Evolutionary conservation across 371 early-diverging fungal species (phyloP).

Genomic region (Rhizopus microsporus): DNA sequence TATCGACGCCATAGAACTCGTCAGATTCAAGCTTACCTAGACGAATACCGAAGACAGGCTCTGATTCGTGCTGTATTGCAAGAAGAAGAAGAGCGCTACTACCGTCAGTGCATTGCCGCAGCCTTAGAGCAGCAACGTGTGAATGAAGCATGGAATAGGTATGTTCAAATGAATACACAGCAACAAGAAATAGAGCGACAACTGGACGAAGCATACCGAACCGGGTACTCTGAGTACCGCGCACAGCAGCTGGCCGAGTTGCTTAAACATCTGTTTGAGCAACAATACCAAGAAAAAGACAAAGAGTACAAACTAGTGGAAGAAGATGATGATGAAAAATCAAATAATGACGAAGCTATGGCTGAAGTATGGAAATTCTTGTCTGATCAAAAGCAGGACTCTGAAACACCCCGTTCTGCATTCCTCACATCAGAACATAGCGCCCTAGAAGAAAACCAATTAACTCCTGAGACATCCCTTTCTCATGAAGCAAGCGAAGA

Average conservation of each 20-base stretch:
- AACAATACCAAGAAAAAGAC: slow-evolving; percentile 5
- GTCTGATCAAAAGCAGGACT: slow-evolving; percentile 10
- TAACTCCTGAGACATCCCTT: not conserved
- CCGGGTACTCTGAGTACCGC: slow-evolving; percentile 17
- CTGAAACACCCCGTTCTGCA: slow-evolving; percentile 11
- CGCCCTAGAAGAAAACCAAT: not conserved
- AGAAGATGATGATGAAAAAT: not conserved
- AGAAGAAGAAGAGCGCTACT: slow-evolving; percentile 30
- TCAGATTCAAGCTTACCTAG: slow-evolving; percentile 28
- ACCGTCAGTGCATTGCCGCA: slow-evolving; percentile 32
- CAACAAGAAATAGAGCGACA: slow-evolving; percentile 5
- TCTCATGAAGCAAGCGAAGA: not conserved
- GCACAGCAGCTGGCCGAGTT: slow-evolving; percentile 19
- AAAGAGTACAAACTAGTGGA: not conserved
- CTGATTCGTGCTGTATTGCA: slow-evolving; percentile 19
- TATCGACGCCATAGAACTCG: slow-evolving; percentile 25
- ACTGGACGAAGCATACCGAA: not conserved
- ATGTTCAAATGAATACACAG: slow-evolving; percentile 3
- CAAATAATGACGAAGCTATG: slow-evolving; percentile 1
- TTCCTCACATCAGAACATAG: slow-evolving; percentile 10
- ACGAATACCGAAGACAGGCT: slow-evolving; percentile 24
- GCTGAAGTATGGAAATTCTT: slow-evolving; percentile 21
- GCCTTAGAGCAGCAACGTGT: slow-evolving; percentile 25
- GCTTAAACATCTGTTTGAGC: slow-evolving; percentile 15
- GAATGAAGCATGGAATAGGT: slow-evolving; percentile 13